These are phyloP conservation scores for Tremella fuciformis DNA, from an alignment of 768 basidiomycete genomes.

Conservation along the genomic window DNA sequence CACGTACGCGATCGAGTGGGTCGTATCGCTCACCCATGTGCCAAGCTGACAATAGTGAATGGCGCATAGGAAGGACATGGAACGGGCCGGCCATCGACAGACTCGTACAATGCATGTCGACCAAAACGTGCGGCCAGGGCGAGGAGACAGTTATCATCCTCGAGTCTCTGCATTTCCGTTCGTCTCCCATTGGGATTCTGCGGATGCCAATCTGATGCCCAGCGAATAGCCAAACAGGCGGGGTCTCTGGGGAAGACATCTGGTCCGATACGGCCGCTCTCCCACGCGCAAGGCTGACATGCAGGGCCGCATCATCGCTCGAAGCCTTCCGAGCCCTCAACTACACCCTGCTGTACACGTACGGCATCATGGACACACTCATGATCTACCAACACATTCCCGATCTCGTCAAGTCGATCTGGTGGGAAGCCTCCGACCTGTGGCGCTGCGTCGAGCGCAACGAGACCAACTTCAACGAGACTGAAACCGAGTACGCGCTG, in stretches of 20 bases:
- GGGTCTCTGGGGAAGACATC: constrained; percentile 23
- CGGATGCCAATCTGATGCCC: background rate
- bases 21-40: background rate
- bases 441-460: constrained; percentile 19
- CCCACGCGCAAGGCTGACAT: background rate
- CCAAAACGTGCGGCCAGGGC: constrained; percentile 19
- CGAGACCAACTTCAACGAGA: constrained; percentile 8
- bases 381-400: constrained; percentile 28
- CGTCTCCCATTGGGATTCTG: background rate
- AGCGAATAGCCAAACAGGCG: constrained; percentile 16
- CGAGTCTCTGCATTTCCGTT: constrained; percentile 19
- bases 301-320: constrained; percentile 25
- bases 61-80: background rate
- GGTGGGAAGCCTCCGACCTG: constrained; percentile 21
- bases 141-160: constrained; percentile 24
- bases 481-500: constrained; percentile 11
- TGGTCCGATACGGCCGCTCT: constrained; percentile 16
- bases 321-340: constrained; percentile 28
- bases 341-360: constrained; percentile 31
- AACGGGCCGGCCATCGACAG: constrained; percentile 18
- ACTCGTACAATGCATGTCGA: constrained; percentile 19
- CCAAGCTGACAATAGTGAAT: background rate
- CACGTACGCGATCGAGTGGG: background rate
- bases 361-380: constrained; percentile 26
- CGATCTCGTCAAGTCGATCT: constrained; percentile 24